Evolutionary conservation across 805 yeast genomes (phyloP).

Genomic region (Candida railenensis): DNA sequence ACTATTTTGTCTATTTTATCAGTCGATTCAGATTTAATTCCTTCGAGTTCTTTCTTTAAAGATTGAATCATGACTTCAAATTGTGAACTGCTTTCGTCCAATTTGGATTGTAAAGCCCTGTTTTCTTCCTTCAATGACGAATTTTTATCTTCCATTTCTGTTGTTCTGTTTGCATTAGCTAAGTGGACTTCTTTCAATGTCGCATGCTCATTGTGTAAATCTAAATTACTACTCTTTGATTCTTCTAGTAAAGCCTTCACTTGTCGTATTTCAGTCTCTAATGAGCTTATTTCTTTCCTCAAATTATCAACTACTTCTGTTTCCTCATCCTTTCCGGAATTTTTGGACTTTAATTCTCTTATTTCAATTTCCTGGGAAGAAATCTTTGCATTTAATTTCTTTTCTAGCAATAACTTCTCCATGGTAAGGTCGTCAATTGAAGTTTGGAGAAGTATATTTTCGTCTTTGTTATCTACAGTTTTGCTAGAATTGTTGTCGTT

Average conservation of each 20-base stretch:
- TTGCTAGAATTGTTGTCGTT: neutral
- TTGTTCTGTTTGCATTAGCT: neutral
- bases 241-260: slow-evolving; percentile 11
- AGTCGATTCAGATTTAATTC: neutral
- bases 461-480: neutral
- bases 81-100: neutral
- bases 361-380: slow-evolving; percentile 7
- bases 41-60: neutral
- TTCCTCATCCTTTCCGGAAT: neutral
- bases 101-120: neutral
- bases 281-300: neutral
- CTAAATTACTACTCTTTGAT: slow-evolving; percentile 7
- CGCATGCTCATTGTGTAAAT: slow-evolving; percentile 1
- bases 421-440: slow-evolving; percentile 1
- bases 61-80: neutral
- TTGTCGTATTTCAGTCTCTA: slow-evolving; percentile 6
- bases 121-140: neutral
- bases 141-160: neutral
- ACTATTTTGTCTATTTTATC: slow-evolving; percentile 1
- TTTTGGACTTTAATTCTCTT: neutral
- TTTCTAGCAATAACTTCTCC: slow-evolving; percentile 14
- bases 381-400: slow-evolving; percentile 12
- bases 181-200: neutral
- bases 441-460: neutral
- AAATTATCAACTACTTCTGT: neutral